Evolutionary conservation across 345 rosid genomes (phyloP).

Genomic region (Anastatica hierochuntica): DNA sequence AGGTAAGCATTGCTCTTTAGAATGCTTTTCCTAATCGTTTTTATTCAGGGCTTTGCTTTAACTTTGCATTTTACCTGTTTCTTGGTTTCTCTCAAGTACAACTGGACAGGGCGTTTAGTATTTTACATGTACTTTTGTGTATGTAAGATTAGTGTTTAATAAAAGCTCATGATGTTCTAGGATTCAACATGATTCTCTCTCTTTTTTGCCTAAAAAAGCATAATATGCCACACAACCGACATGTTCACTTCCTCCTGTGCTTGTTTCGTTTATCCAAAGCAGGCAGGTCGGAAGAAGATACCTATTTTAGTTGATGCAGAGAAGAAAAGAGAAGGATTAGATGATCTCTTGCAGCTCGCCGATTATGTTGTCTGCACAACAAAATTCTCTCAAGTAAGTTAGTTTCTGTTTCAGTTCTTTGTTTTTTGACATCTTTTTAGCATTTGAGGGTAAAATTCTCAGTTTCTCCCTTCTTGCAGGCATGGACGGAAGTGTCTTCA

Average conservation of each 20-base stretch:
- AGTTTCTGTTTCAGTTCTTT: too few relatives aligned
- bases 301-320: constrained; percentile 81
- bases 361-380: constrained; percentile 68
- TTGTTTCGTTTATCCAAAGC: constrained; percentile 56
- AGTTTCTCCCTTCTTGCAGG: constrained; percentile 27
- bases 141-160: too few relatives aligned
- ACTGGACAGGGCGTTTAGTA: too few relatives aligned
- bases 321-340: constrained; percentile 62
- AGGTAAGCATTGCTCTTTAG: constrained; percentile 39
- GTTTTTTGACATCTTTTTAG: neutral
- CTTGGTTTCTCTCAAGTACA: neutral
- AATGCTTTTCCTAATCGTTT: too few relatives aligned
- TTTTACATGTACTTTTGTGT: too few relatives aligned
- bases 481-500: constrained; percentile 72
- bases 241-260: constrained; percentile 14
- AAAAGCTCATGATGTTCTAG: too few relatives aligned
- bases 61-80: too few relatives aligned
- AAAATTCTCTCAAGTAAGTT: constrained; percentile 67
- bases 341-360: constrained; percentile 57
- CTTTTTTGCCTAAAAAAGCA: too few relatives aligned
- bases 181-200: too few relatives aligned
- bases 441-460: neutral
- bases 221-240: neutral
- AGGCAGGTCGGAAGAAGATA: constrained; percentile 65
- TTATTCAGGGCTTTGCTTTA: too few relatives aligned